These are phyloP conservation scores for Skeletonema grethae DNA, from an alignment of 108 stramenopile genomes.

Conservation along the genomic window DNA sequence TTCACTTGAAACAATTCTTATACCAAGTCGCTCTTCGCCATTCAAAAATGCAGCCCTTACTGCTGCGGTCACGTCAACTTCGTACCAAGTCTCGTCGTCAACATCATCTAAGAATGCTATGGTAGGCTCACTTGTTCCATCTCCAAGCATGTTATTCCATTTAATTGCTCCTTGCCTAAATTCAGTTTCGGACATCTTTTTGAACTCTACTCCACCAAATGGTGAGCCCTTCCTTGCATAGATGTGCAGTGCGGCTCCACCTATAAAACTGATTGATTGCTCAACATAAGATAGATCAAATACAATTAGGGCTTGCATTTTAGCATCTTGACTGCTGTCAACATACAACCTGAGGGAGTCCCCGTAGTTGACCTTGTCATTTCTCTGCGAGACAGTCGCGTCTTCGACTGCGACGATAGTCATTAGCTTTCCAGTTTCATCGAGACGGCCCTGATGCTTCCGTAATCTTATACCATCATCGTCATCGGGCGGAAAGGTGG, in stretches of 20 bases:
- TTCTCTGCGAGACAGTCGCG: conserved; percentile 22
- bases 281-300: conserved; percentile 35
- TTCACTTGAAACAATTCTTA: conserved; percentile 33
- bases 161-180: conserved; percentile 29
- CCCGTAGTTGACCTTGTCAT: conserved; percentile 31
- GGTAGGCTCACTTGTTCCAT: conserved; percentile 33
- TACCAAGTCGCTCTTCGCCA: conserved; percentile 22
- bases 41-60: conserved; percentile 37
- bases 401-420: conserved; percentile 28
- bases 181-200: conserved; percentile 33
- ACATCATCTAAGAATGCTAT: conserved; percentile 33
- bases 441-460: conserved; percentile 17
- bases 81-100: conserved; percentile 35
- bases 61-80: conserved; percentile 35
- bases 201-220: conserved; percentile 35
- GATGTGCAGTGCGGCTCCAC: conserved; percentile 27
- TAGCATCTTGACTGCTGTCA: conserved; percentile 14
- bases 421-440: conserved; percentile 27
- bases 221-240: conserved; percentile 21
- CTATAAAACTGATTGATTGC: conserved; percentile 17
- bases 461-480: not conserved
- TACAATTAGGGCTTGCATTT: conserved; percentile 38
- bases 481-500: not conserved
- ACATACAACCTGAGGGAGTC: conserved; percentile 16
- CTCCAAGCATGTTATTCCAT: conserved; percentile 39